Percentiles rank a stretch among this genome's conserved stretches.
phyloP scores from a whole-genome alignment of 2,329 filamentous ascomycete genomes.

The Neonectria coccinea region DNA sequence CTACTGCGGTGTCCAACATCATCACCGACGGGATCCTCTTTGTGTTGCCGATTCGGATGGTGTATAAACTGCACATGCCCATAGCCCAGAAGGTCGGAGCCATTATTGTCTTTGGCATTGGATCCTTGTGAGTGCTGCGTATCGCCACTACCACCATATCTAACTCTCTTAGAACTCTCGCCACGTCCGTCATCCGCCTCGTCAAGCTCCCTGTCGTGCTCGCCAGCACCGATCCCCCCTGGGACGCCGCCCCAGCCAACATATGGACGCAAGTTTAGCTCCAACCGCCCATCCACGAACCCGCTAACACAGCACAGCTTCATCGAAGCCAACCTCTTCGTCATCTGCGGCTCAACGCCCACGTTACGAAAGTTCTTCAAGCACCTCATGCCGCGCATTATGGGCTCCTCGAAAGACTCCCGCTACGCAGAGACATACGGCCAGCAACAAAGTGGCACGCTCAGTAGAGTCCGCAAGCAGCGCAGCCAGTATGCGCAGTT shows the following conservation, averaged over 20 bases:
- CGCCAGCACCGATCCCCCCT: constrained; percentile 45
- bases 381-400: constrained; percentile 47
- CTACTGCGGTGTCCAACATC: constrained; percentile 61
- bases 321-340: constrained; percentile 54
- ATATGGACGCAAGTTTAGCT: constrained; percentile 44
- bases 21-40: constrained; percentile 60
- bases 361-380: constrained; percentile 53
- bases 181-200: constrained; percentile 48
- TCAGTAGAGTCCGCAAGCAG: constrained; percentile 31
- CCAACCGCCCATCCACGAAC: constrained; percentile 21
- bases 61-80: constrained; percentile 58
- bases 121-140: constrained; percentile 45
- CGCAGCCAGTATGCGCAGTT: constrained; percentile 36
- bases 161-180: constrained; percentile 43
- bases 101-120: constrained; percentile 58
- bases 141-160: constrained; percentile 31
- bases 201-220: constrained; percentile 42
- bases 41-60: constrained; percentile 58
- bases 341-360: constrained; percentile 55
- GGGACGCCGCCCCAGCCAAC: constrained; percentile 45
- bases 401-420: constrained; percentile 30
- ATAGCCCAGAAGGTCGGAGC: constrained; percentile 58
- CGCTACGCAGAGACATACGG: constrained; percentile 20
- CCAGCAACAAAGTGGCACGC: constrained; percentile 23
- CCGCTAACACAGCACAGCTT: constrained; percentile 42